Percentiles rank a stretch among this genome's conserved stretches.
Evolutionary conservation across 2,329 filamentous ascomycete species (phyloP).

Genomic region (Cryphonectria carpinicola): DNA sequence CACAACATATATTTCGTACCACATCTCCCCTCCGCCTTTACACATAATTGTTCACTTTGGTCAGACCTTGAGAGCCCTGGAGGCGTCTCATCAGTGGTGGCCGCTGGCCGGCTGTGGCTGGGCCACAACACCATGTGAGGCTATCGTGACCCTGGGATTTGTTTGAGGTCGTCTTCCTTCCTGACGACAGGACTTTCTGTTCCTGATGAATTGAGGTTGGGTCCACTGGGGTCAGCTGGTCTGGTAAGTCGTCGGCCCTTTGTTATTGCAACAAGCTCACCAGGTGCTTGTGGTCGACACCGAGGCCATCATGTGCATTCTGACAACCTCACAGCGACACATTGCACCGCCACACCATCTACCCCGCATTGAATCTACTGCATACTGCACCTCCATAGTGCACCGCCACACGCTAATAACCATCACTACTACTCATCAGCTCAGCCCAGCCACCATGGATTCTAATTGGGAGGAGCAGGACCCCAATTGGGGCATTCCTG

Average conservation of each 20-base stretch:
- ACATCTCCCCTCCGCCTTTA: not conserved
- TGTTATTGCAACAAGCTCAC: not conserved
- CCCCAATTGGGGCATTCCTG: not conserved
- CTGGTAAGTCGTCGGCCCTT: not conserved
- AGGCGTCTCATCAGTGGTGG: not conserved
- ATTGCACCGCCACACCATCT: not conserved
- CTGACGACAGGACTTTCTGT: not conserved
- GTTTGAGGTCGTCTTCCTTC: not conserved
- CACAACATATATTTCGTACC: not conserved
- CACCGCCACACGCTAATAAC: constrained; percentile 7
- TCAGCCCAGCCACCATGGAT: constrained; percentile 8
- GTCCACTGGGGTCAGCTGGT: not conserved
- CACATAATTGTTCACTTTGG: not conserved
- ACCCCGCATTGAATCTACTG: not conserved
- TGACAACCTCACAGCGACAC: not conserved
- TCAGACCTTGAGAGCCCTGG: not conserved
- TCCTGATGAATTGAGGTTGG: not conserved
- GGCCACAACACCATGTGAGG: not conserved
- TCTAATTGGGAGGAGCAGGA: not conserved
- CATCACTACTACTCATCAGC: not conserved
- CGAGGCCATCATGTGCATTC: not conserved
- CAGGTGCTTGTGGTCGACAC: not conserved
- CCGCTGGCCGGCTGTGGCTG: not conserved
- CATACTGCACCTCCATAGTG: not conserved
- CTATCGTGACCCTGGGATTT: not conserved